Conservation (phyloP, 2,329 filamentous ascomycete species). For the Calycina herbarum region DNA sequence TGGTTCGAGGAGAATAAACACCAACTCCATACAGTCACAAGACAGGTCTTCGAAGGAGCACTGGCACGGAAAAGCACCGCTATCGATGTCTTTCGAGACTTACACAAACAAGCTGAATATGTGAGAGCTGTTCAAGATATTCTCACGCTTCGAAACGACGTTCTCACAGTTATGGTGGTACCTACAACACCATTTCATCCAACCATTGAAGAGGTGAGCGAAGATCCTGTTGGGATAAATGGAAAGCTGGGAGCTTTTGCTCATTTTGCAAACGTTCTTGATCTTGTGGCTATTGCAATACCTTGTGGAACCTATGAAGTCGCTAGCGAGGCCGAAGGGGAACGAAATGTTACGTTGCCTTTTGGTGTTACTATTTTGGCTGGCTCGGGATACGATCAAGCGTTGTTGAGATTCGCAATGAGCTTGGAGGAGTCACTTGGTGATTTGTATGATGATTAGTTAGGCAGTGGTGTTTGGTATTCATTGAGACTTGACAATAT, state of each 20-base stretch:
- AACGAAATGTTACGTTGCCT: conserved; percentile 37
- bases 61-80: conserved; percentile 42
- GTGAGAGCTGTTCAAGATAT: conserved; percentile 44
- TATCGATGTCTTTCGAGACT: conserved; percentile 50
- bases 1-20: conserved; percentile 48
- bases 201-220: conserved; percentile 50
- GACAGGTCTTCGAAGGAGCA: conserved; percentile 45
- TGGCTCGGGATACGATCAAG: conserved; percentile 42
- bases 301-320: conserved; percentile 30
- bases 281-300: conserved; percentile 47
- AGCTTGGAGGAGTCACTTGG: conserved; percentile 31
- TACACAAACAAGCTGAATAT: conserved; percentile 46
- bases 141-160: conserved; percentile 37
- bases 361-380: conserved; percentile 48
- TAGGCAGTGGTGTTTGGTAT: neutral
- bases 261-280: conserved; percentile 56
- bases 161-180: conserved; percentile 47
- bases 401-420: conserved; percentile 40
- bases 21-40: conserved; percentile 50
- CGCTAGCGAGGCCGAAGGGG: conserved; percentile 15
- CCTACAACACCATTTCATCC: conserved; percentile 51
- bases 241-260: conserved; percentile 50
- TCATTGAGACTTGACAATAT: too few species aligned
- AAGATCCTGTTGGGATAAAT: conserved; percentile 51
- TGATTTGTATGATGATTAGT: conserved; percentile 22